Conservation (phyloP, 176 grass and related monocot species). For the Tuctoria greenei region DNA sequence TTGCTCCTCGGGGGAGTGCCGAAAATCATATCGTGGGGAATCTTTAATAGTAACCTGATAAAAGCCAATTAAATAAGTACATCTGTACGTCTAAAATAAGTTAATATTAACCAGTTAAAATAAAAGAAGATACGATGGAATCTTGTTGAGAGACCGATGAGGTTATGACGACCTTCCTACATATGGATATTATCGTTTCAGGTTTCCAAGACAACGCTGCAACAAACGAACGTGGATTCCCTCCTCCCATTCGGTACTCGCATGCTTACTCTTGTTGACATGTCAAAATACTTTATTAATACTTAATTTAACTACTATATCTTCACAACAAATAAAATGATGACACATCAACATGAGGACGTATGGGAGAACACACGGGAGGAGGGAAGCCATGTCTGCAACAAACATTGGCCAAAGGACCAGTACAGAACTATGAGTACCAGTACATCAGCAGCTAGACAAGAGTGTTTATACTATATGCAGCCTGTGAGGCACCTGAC, state of each 20-base stretch:
- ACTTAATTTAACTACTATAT: too few relatives aligned
- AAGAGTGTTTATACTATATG: conserved; percentile 1
- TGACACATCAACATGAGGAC: too few relatives aligned
- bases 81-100: too few relatives aligned
- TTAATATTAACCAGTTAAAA: too few relatives aligned
- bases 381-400: too few relatives aligned
- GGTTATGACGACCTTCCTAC: neutral
- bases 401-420: neutral
- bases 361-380: too few relatives aligned
- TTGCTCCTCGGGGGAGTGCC: neutral
- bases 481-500: conserved; percentile 28
- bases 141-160: neutral
- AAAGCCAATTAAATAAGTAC: neutral
- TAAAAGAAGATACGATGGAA: neutral
- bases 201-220: neutral
- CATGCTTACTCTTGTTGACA: too few relatives aligned
- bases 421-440: neutral
- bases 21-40: neutral
- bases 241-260: too few relatives aligned
- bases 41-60: neutral
- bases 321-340: too few relatives aligned
- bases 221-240: too few relatives aligned
- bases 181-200: neutral
- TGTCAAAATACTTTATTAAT: too few relatives aligned
- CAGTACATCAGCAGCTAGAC: conserved; percentile 4